Evolutionary conservation across 257 asterid species (phyloP), one percentile per base, ranked within the genome.

Genomic region (Cordia subcordata): DNA sequence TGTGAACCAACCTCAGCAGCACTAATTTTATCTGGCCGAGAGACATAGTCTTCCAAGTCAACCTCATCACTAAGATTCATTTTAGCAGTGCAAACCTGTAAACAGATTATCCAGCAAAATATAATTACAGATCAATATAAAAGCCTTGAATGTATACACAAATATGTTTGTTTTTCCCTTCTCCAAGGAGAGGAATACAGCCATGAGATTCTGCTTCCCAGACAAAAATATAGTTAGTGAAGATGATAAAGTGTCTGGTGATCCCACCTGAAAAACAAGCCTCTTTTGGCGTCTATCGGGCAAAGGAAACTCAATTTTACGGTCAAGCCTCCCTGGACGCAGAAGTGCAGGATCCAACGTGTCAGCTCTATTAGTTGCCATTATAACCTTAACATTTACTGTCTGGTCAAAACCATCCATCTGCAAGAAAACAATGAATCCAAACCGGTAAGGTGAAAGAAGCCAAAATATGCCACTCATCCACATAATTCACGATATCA

Each of bases 321-420:
- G 81, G 57, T 88, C 96, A 64, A 88, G 96, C 65, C 96, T 88
- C 70, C 96, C 96, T 15, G 96, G 95, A 70, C 96, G 96, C 50
- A 88, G 62, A 69, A 88, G 92, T 21, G 94, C 96, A 71, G 95
- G 95, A 65, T 85, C 95, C 76, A 88, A 68, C 11, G 96, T 88
- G 79, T 88, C 96, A 61, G 94, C 96, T 44, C 96, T 78, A 61
- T 88, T 88, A 42, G 96, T 88, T 56, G 85, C 95, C 96, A 88
- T 88, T 53, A 85, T 88, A 66, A 88, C 96, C 70, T 88, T 88
- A 62, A 88, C 96, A 60, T 88, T 88, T 47, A 88, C 96, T 0
- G 95, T 81, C 72, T 85, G 96, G 68, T 85, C 96, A 75, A 88
- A 85, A 33, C 96, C 96, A 67, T 88, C 95, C 96, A 88, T 88